Conservation (phyloP, 2,329 filamentous ascomycete genomes). For the Fusarium ramigenum region DNA sequence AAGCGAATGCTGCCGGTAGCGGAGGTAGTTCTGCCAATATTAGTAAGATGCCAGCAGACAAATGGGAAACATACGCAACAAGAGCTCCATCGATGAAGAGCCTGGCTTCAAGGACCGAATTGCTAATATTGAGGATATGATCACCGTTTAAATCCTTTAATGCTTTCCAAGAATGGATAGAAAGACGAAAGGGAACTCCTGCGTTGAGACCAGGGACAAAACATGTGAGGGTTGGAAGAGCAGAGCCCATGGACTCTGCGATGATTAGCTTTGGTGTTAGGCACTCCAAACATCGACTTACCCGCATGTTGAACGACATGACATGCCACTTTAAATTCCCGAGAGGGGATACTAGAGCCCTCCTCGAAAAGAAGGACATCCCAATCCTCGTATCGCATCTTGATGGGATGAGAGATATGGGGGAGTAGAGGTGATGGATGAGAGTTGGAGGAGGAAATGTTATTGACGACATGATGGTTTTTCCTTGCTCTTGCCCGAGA, state of each 20-base stretch:
- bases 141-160: slow-evolving; percentile 48
- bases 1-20: slow-evolving; percentile 61
- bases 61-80: slow-evolving; percentile 60
- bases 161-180: slow-evolving; percentile 77
- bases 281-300: slow-evolving; percentile 34
- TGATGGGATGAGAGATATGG: slow-evolving; percentile 40
- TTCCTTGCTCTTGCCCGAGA: neutral
- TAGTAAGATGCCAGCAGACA: neutral
- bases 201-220: slow-evolving; percentile 73
- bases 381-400: slow-evolving; percentile 88
- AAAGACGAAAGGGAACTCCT: slow-evolving; percentile 73
- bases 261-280: neutral
- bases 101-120: slow-evolving; percentile 71
- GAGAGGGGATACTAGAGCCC: slow-evolving; percentile 73
- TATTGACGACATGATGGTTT: neutral
- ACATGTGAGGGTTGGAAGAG: slow-evolving; percentile 73
- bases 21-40: slow-evolving; percentile 59
- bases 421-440: neutral
- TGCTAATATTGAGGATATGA: slow-evolving; percentile 50
- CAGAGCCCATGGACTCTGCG: slow-evolving; percentile 62
- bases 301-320: slow-evolving; percentile 69
- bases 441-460: neutral
- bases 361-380: slow-evolving; percentile 82
- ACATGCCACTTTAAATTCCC: slow-evolving; percentile 84
- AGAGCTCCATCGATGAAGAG: slow-evolving; percentile 74